Evolutionary conservation across 352 stramenopile genomes (phyloP).

Genomic region (Phytophthora hybrid): DNA sequence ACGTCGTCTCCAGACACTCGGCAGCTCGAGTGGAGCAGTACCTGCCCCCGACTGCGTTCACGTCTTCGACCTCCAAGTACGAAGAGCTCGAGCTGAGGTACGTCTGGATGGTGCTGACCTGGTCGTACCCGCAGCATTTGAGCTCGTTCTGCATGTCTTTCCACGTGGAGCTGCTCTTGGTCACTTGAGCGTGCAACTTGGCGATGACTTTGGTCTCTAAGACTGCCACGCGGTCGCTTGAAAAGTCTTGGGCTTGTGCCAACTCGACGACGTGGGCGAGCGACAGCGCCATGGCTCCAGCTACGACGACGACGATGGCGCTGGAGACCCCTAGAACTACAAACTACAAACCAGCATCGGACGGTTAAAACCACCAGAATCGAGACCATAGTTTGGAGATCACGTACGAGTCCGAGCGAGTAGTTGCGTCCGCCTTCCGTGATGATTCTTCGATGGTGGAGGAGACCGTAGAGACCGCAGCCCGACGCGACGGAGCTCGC

Average conservation of each 20-base stretch:
- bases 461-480: constrained; percentile 56
- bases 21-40: constrained; percentile 45
- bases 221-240: constrained; percentile 34
- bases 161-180: constrained; percentile 45
- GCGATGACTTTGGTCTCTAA: constrained; percentile 64
- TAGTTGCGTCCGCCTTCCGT: constrained; percentile 68
- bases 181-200: constrained; percentile 47
- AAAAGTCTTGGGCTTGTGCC: constrained; percentile 47
- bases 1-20: constrained; percentile 26
- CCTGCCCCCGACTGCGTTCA: constrained; percentile 49
- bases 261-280: constrained; percentile 46
- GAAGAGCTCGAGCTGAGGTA: constrained; percentile 29
- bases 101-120: constrained; percentile 17
- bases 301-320: constrained; percentile 56
- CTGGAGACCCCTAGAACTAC: constrained; percentile 51
- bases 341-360: constrained; percentile 41
- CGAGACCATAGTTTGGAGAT: background rate
- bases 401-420: constrained; percentile 56
- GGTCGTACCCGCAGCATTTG: constrained; percentile 66
- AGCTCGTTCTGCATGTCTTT: constrained; percentile 54
- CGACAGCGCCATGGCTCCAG: constrained; percentile 57
- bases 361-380: background rate
- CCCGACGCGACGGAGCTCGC: constrained; percentile 52
- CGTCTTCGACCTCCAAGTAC: constrained; percentile 46
- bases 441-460: constrained; percentile 63